These are phyloP conservation scores for Leishmania arabica DNA, from an alignment of 208 protist species.

Conservation along the genomic window DNA sequence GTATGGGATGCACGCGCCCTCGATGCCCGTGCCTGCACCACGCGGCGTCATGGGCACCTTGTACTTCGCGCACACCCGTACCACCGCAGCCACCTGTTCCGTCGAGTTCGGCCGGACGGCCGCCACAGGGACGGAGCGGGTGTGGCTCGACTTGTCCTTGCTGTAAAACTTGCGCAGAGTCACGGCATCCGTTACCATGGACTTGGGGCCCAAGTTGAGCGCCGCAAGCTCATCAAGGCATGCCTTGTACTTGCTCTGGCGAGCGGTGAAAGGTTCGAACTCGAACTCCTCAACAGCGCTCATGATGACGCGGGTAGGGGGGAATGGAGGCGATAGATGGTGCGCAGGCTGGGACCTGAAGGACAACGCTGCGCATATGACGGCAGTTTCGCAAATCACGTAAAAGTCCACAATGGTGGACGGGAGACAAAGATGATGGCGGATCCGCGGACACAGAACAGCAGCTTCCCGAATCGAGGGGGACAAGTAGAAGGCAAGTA, in stretches of 20 bases:
- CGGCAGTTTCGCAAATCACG: not conserved
- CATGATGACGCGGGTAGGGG: slow-evolving; percentile 1
- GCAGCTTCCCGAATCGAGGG: not conserved
- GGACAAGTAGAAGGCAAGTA: not conserved
- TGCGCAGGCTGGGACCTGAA: not conserved
- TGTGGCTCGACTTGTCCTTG: slow-evolving; percentile 49
- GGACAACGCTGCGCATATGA: not conserved
- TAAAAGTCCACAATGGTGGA: not conserved
- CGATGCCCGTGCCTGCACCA: slow-evolving; percentile 51
- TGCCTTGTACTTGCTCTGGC: slow-evolving; percentile 39
- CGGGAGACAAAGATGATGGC: too few relatives aligned
- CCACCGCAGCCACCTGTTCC: slow-evolving; percentile 43
- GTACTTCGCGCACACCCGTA: slow-evolving; percentile 47
- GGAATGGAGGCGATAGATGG: not conserved
- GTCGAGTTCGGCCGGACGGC: slow-evolving; percentile 39
- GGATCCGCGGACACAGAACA: not conserved
- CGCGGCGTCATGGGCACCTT: slow-evolving; percentile 63
- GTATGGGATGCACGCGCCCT: slow-evolving; percentile 53
- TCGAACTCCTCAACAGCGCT: slow-evolving; percentile 30
- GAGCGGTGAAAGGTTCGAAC: slow-evolving; percentile 35
- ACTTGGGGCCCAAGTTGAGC: slow-evolving; percentile 36
- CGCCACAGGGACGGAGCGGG: slow-evolving; percentile 31
- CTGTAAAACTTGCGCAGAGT: slow-evolving; percentile 39
- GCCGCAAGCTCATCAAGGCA: slow-evolving; percentile 27
- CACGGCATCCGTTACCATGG: slow-evolving; percentile 34